A percentile compares a stretch with the other conserved stretches of the same genome.
phyloP scores from a whole-genome alignment of 2,329 filamentous ascomycete genomes.

The Blastomyces parvus region DNA sequence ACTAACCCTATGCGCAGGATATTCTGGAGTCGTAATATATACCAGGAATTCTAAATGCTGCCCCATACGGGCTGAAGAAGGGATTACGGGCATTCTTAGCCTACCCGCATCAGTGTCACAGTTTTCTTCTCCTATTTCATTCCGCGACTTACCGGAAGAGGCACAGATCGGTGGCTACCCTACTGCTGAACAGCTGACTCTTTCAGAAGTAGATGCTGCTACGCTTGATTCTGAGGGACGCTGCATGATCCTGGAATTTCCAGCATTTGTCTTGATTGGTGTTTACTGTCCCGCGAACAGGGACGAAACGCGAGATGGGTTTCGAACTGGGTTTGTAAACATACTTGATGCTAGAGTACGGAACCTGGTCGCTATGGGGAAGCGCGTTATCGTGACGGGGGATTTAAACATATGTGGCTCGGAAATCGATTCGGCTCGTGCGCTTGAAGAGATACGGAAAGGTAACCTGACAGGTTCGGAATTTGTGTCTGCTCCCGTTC shows the following conservation, averaged over 20 bases:
- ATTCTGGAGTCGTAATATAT: conserved; percentile 92
- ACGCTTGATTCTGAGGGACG: conserved; percentile 83
- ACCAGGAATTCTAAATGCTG: conserved; percentile 77
- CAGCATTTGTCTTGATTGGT: conserved; percentile 85
- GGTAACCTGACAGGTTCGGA: conserved; percentile 58
- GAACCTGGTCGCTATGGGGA: conserved; percentile 70
- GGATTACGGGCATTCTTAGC: conserved; percentile 71
- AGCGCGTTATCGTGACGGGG: conserved; percentile 74
- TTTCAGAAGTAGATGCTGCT: conserved; percentile 54
- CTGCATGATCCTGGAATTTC: conserved; percentile 84
- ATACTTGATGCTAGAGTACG: conserved; percentile 74
- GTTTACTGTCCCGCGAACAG: conserved; percentile 86
- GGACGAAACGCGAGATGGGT: conserved; percentile 73
- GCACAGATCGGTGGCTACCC: conserved; percentile 87
- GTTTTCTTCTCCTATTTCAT: conserved; percentile 63
- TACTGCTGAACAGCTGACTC: conserved; percentile 54
- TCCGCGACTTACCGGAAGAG: conserved; percentile 61
- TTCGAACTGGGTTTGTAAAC: conserved; percentile 68
- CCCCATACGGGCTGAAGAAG: conserved; percentile 85
- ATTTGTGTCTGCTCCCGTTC: conserved; percentile 61
- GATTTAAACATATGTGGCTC: conserved; percentile 73
- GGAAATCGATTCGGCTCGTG: conserved; percentile 65
- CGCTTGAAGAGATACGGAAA: conserved; percentile 62
- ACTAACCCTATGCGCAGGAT: conserved; percentile 48
- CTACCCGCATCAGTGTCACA: conserved; percentile 59